Conservation (phyloP, 805 yeast genomes). For the Cyberlindnera euphorbiiphila region DNA sequence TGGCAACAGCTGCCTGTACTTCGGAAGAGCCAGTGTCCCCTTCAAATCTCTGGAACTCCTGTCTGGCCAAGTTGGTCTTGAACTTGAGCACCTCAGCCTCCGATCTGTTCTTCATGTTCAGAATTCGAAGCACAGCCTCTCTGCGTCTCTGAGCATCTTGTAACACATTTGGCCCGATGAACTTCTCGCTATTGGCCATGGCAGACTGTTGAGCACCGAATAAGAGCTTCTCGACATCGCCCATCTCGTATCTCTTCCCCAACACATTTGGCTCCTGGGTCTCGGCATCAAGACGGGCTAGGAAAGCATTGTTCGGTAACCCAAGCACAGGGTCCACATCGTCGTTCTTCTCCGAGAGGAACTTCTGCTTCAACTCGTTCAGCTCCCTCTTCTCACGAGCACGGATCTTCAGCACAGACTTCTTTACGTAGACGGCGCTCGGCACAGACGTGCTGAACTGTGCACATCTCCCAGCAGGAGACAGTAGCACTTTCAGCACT, state of each 20-base stretch:
- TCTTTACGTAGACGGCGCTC: slow-evolving; percentile 12
- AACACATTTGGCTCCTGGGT: slow-evolving; percentile 62
- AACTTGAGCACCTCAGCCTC: slow-evolving; percentile 52
- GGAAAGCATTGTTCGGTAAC: slow-evolving; percentile 57
- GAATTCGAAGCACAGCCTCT: slow-evolving; percentile 65
- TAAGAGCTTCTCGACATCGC: slow-evolving; percentile 70
- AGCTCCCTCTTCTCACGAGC: slow-evolving; percentile 26
- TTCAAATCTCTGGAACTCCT: slow-evolving; percentile 76
- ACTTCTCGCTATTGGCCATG: slow-evolving; percentile 39
- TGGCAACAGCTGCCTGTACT: slow-evolving; percentile 90
- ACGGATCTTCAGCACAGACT: slow-evolving; percentile 25
- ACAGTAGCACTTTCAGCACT: slow-evolving; percentile 13
- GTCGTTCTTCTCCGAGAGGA: slow-evolving; percentile 22
- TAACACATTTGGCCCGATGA: slow-evolving; percentile 22
- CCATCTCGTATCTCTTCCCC: slow-evolving; percentile 52
- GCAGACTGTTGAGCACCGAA: slow-evolving; percentile 64
- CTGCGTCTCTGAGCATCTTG: slow-evolving; percentile 55
- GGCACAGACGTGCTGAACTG: slow-evolving; percentile 7
- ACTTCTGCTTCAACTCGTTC: slow-evolving; percentile 27
- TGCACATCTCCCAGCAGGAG: slow-evolving; percentile 4
- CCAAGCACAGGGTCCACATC: slow-evolving; percentile 81
- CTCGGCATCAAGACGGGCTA: slow-evolving; percentile 62
- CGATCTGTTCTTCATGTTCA: slow-evolving; percentile 69
- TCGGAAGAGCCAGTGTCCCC: slow-evolving; percentile 96
- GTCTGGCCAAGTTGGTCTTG: slow-evolving; percentile 61